phyloP scores from a whole-genome alignment of 345 rosid genomes.

The Geranium rotundifolium region DNA sequence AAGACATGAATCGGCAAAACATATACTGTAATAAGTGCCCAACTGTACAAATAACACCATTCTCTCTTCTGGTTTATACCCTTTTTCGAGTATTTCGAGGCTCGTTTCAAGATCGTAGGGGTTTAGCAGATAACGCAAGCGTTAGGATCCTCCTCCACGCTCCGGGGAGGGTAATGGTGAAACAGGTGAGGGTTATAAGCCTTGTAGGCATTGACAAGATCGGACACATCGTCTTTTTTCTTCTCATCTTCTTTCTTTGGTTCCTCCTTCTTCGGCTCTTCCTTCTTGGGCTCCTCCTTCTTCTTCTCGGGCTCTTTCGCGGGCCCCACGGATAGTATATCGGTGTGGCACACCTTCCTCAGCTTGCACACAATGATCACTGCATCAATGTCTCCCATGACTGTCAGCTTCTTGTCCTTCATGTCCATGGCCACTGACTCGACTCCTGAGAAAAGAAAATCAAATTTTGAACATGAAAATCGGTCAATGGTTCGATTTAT shows the following conservation, averaged over 20 bases:
- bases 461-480: no score
- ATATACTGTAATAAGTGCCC: no score
- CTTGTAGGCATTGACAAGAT: neutral
- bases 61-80: neutral
- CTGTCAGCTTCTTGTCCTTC: slow-evolving; percentile 20
- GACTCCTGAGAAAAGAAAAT: slow-evolving; percentile 7
- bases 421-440: slow-evolving; percentile 11
- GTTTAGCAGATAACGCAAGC: slow-evolving; percentile 14
- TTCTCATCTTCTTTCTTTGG: neutral
- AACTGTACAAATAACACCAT: neutral
- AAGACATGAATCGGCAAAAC: no score
- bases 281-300: slow-evolving; percentile 3
- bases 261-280: neutral
- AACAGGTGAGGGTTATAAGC: neutral
- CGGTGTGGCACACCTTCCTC: slow-evolving; percentile 7
- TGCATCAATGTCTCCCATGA: slow-evolving; percentile 13
- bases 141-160: slow-evolving; percentile 15
- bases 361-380: slow-evolving; percentile 11
- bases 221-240: slow-evolving; percentile 3
- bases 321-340: slow-evolving; percentile 11
- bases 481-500: neutral
- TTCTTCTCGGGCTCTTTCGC: slow-evolving; percentile 17
- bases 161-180: neutral
- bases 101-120: neutral
- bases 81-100: no score